A percentile compares a stretch with the other conserved stretches of the same genome.
These are phyloP conservation scores for Grigorovia yakushimaensis DNA, from an alignment of 805 yeast genomes.

Conservation along the genomic window DNA sequence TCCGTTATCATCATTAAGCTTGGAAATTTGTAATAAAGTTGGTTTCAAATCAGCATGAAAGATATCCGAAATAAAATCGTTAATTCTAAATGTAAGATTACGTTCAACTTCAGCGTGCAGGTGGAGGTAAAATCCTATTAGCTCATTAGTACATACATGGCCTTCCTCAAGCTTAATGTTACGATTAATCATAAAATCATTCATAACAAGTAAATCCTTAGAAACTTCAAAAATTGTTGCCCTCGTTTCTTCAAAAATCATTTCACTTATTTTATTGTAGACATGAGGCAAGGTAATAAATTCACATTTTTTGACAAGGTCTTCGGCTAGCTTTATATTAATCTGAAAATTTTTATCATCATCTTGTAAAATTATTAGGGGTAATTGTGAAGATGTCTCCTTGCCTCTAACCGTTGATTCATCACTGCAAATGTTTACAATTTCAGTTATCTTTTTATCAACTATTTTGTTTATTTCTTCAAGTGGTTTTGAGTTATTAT, in stretches of 20 bases:
- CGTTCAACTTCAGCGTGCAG: not conserved
- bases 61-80: not conserved
- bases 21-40: too few relatives aligned
- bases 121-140: not conserved
- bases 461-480: not conserved
- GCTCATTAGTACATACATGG: not conserved
- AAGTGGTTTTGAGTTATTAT: too few relatives aligned
- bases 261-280: slow-evolving; percentile 11
- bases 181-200: not conserved
- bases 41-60: not conserved
- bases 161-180: not conserved
- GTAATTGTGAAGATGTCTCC: not conserved
- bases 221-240: slow-evolving; percentile 1
- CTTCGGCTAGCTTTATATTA: slow-evolving; percentile 10
- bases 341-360: slow-evolving; percentile 16
- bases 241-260: slow-evolving; percentile 4
- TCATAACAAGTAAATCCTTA: not conserved
- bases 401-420: not conserved
- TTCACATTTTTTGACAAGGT: slow-evolving; percentile 6
- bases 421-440: not conserved
- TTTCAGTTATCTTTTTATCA: not conserved
- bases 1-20: too few relatives aligned
- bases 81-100: not conserved
- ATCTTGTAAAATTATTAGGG: slow-evolving; percentile 18
- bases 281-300: slow-evolving; percentile 19